These are phyloP conservation scores for Aspergillus wentii DNA, from an alignment of 495 filamentous ascomycete species.

Conservation along the genomic window DNA sequence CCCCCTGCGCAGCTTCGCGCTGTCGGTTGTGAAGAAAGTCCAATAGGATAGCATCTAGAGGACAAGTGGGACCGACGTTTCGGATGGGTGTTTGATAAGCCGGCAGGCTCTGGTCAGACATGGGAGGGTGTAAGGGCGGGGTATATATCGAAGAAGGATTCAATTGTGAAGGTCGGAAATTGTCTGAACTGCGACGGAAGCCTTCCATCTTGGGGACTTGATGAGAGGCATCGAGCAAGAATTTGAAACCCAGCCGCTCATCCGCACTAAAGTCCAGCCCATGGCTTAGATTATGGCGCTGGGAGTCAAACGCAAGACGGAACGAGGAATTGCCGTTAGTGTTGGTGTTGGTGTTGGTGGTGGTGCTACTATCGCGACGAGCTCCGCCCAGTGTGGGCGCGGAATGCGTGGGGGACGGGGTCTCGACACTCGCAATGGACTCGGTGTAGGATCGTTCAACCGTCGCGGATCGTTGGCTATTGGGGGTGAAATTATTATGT, in stretches of 20 bases:
- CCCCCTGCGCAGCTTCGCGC: constrained; percentile 56
- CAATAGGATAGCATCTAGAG: constrained; percentile 69
- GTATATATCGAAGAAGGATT: constrained; percentile 21
- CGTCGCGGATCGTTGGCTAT: constrained; percentile 9
- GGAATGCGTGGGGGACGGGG: constrained; percentile 33
- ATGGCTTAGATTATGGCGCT: constrained; percentile 50
- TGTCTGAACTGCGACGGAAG: constrained; percentile 28
- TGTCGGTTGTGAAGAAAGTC: constrained; percentile 69
- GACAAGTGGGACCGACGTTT: constrained; percentile 60
- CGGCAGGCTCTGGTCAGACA: constrained; percentile 18
- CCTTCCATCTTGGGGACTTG: constrained; percentile 37
- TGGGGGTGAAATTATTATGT: constrained; percentile 13
- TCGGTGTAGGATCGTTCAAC: constrained; percentile 25
- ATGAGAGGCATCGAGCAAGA: constrained; percentile 54
- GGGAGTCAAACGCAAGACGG: constrained; percentile 39
- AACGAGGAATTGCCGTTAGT: constrained; percentile 21
- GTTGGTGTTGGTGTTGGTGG: too few species aligned
- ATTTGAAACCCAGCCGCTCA: constrained; percentile 64
- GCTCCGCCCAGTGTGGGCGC: constrained; percentile 16
- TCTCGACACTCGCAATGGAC: constrained; percentile 28
- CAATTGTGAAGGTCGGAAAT: constrained; percentile 15
- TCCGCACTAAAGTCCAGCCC: constrained; percentile 50
- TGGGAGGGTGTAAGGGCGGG: constrained; percentile 14
- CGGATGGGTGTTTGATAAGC: constrained; percentile 48
- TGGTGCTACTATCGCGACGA: constrained; percentile 30